Evolutionary conservation across 768 basidiomycete genomes (phyloP), one percentile per base, ranked within the genome.

Genomic region (Auriscalpium orientale): DNA sequence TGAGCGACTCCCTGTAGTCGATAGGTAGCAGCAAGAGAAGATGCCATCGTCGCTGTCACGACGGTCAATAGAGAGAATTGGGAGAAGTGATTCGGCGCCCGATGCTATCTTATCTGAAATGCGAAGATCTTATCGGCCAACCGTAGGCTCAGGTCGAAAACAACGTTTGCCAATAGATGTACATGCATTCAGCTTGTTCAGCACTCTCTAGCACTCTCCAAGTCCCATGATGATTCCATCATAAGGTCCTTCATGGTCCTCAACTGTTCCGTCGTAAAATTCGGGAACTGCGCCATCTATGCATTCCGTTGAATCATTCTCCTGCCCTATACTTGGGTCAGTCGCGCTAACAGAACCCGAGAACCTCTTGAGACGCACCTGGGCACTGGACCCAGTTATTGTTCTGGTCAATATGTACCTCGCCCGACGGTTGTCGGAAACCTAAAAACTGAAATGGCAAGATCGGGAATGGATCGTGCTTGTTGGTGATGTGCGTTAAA

Each of bases 401-500:
- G 15, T 21, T 12, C 21, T 46, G 40, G 35, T 53, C 56, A 10
- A 63, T 57, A 34, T 63, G 62, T 8, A 63, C 56, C 52, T 64
- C 64, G 8, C 59, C 57, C 10, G 53, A 12, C 4, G 63, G 61
- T n/a, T 66, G 64, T 1, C 12, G 40, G 53, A 55, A 65, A 13
- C 56, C 60, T 20, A 61, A 5, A 33, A 51, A 46, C 33, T 40
- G 46, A 8, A 51, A 51, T 4, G 60, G 58, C 5, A 63, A n/a
- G 44, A 56, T 61, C 45, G 64, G 60, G 56, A 63, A 21, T 9
- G 60, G 58, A n/a, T 65, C 64, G 20, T 53, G 18, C 34, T 40
- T 54, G 60, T 63, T 63, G 15, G 43, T 63, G 46, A 65, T 53
- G 55, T 54, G 64, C 45, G 56, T 56, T 16, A 61, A 33, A 35